Conservation (phyloP, 73 alveolate genomes). For the Tetrahymena elliotti region DNA sequence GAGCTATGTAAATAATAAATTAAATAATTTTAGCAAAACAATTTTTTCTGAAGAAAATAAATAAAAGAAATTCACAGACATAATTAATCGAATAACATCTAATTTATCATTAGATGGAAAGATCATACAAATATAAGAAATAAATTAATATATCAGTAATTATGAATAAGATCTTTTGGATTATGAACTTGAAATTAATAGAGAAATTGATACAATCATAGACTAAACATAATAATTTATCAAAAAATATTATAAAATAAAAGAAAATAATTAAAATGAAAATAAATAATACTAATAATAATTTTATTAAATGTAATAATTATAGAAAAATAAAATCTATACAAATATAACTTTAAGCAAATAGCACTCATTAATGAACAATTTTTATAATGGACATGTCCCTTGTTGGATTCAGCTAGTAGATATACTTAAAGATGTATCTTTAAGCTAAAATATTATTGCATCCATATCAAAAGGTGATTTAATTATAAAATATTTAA, state of each 20-base stretch:
- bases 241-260: neutral
- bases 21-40: neutral
- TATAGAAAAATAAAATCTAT: neutral
- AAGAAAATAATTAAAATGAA: neutral
- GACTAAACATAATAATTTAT: neutral
- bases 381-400: neutral
- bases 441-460: neutral
- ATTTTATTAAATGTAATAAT: neutral
- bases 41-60: neutral
- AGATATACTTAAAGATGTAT: neutral
- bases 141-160: neutral
- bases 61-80: neutral
- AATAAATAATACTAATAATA: neutral
- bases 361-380: neutral
- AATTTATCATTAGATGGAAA: neutral
- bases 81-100: neutral
- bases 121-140: neutral
- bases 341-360: neutral
- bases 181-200: neutral
- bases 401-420: neutral
- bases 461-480: neutral
- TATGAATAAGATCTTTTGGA: neutral
- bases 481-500: neutral
- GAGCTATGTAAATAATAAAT: neutral
- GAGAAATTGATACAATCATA: neutral